Evolutionary conservation across 805 yeast species (phyloP).

Genomic region (Babjeviella inositovora): DNA sequence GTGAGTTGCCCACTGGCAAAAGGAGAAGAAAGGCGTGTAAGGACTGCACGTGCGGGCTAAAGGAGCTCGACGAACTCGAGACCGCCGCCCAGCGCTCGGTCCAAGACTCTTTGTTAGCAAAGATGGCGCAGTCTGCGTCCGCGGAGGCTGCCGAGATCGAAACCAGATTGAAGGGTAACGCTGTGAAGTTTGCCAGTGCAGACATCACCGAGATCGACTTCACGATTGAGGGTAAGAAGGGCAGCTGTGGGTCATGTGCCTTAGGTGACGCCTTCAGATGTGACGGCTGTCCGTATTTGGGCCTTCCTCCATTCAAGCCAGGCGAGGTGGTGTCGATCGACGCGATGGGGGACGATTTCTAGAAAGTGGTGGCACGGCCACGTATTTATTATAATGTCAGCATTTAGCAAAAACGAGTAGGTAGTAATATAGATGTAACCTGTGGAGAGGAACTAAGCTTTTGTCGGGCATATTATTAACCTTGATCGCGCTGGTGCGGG

Average conservation of each 20-base stretch:
- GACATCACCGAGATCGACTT: conserved; percentile 88
- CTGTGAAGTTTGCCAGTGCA: conserved; percentile 36
- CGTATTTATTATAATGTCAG: too few species aligned
- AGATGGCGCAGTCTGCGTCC: conserved; percentile 33
- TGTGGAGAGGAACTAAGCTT: too few species aligned
- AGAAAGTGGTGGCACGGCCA: too few species aligned
- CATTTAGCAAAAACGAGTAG: too few species aligned
- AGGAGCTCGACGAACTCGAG: conserved; percentile 69
- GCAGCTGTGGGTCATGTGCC: conserved; percentile 95
- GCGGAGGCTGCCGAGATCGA: conserved; percentile 38
- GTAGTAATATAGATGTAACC: too few species aligned
- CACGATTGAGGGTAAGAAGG: conserved; percentile 92
- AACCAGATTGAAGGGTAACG: conserved; percentile 20
- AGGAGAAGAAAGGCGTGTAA: conserved; percentile 89
- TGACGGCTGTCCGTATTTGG: conserved; percentile 95
- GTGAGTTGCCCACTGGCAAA: conserved; percentile 31
- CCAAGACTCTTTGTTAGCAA: conserved; percentile 25
- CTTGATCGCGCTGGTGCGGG: too few species aligned
- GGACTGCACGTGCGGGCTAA: conserved; percentile 95
- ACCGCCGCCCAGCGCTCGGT: conserved; percentile 21
- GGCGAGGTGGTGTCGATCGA: conserved; percentile 79
- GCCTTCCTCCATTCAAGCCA: conserved; percentile 96
- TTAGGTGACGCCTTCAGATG: conserved; percentile 97
- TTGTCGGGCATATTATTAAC: too few species aligned
- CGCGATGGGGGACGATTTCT: conserved; percentile 65